Evolutionary conservation across 176 grass and related monocot species (phyloP), one percentile per base, ranked within the genome.

Genomic region (Phyllostachys edulis): DNA sequence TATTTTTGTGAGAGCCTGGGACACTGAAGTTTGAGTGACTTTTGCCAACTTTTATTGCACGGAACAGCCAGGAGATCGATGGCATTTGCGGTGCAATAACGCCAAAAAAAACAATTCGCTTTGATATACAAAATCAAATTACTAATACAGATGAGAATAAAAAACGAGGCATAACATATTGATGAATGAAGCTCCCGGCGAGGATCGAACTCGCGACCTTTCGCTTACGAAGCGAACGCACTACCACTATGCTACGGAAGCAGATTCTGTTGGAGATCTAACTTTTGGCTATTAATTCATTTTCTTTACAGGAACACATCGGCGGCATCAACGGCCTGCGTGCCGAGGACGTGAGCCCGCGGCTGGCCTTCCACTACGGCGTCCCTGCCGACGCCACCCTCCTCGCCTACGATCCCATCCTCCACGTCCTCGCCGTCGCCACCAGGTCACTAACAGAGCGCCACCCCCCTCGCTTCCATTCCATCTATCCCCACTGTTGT

Each of bases 201-300:
- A 94, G 94, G 82, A 90, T 94, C 85, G 91, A 97, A 97, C 89
- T 92, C 89, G 84, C 89, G 91, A 86, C 94, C 91, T 97, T 93
- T 94, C 85, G 87, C 89, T 97, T 97, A 97, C 91, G 89, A 97
- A 97, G 91, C 85, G 87, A 92, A 94, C 87, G 91, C 89, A 94
- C 80, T 90, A 89, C 86, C 86, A 87, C 86, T 91, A 90, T 89
- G 89, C 83, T 91, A 94, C 69, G 82, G 83, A 90, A 89, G 86
- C 89, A 42, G 0, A 5, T 80, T 16, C 0, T 9, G 3, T 4
- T 15, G 0, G 1, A 3, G 0, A 2, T 7, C 0, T 50, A 5
- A 17, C 1, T 7, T 54, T 7, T 2, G 0, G 6, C 0, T 20
- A 6, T 54, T 54, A 52, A 52, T 64, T 32, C 20, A 1, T 45